phyloP scores from a whole-genome alignment of 2,329 filamentous ascomycete species.

The Penicillium expansum region DNA sequence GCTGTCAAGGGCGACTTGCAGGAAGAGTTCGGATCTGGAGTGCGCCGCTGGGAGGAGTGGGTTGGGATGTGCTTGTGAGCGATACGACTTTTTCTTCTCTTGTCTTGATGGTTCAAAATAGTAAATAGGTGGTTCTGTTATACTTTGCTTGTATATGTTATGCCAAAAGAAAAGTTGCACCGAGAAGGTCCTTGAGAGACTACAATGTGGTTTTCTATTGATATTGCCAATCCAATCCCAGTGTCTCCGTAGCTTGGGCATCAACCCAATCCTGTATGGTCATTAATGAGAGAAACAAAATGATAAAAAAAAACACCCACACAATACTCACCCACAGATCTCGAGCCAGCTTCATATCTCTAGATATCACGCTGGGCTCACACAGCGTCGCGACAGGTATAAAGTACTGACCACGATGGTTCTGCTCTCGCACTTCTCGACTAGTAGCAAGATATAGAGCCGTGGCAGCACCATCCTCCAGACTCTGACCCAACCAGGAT shows the following conservation, averaged over 20 bases:
- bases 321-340: constrained; percentile 38
- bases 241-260: constrained; percentile 13
- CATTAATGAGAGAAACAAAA: not conserved
- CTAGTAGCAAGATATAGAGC: constrained; percentile 32
- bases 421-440: constrained; percentile 18
- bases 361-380: constrained; percentile 24
- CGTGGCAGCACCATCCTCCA: constrained; percentile 30
- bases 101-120: not conserved
- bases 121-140: constrained; percentile 2
- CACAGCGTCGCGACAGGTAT: constrained; percentile 36
- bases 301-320: not conserved
- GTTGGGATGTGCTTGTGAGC: constrained; percentile 68
- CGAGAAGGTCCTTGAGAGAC: not conserved
- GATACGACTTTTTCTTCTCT: not conserved
- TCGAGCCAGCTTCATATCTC: constrained; percentile 32
- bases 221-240: constrained; percentile 14
- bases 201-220: not conserved
- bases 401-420: constrained; percentile 36
- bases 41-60: constrained; percentile 88
- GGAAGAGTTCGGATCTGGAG: constrained; percentile 60
- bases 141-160: constrained; percentile 1
- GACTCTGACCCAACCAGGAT: constrained; percentile 24
- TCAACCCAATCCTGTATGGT: constrained; percentile 23
- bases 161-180: not conserved
- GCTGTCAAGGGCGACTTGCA: constrained; percentile 56